A percentile compares a stretch with the other conserved stretches of the same genome.
phyloP scores from a whole-genome alignment of 495 filamentous ascomycete species.

The Penicillium atrosanguineum region DNA sequence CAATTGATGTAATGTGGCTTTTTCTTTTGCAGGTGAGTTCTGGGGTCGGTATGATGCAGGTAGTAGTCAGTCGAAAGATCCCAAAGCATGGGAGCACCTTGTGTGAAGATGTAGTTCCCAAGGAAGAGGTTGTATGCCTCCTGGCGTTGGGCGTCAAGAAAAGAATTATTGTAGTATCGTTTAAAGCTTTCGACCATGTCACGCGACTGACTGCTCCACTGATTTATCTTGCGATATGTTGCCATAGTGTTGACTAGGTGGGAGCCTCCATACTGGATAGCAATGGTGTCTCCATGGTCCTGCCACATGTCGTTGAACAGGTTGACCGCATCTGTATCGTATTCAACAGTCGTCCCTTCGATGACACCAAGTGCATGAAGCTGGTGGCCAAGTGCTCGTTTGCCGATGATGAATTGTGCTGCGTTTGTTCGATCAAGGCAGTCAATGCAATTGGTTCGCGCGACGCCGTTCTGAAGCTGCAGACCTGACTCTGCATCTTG shows the following conservation, averaged over 20 bases:
- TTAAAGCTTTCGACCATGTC: conserved; percentile 99
- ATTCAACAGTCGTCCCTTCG: conserved; percentile 72
- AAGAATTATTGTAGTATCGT: conserved; percentile 98
- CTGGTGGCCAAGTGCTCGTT: conserved; percentile 87
- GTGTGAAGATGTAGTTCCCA: conserved; percentile 89
- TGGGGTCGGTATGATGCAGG: conserved; percentile 84
- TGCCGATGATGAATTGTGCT: conserved; percentile 97
- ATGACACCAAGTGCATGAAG: conserved; percentile 91
- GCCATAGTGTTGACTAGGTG: conserved; percentile 99
- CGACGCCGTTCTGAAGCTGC: conserved; percentile 85
- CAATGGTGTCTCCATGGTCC: conserved; percentile 95
- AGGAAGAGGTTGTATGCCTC: conserved; percentile 98
- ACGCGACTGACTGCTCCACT: conserved; percentile 94
- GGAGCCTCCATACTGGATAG: conserved; percentile 95
- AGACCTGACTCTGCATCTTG: conserved; percentile 59
- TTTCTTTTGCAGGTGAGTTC: conserved; percentile 62
- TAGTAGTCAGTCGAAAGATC: conserved; percentile 96
- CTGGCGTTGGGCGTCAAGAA: conserved; percentile 92
- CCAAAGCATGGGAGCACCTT: conserved; percentile 96
- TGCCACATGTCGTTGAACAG: conserved; percentile 95
- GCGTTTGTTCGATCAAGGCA: conserved; percentile 96
- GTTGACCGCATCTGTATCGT: conserved; percentile 93
- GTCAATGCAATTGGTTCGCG: conserved; percentile 96
- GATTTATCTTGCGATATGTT: conserved; percentile 96
- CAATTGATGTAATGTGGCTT: conserved; percentile 76